phyloP scores from a whole-genome alignment of 2,329 filamentous ascomycete species.

The Venturia carpophila region DNA sequence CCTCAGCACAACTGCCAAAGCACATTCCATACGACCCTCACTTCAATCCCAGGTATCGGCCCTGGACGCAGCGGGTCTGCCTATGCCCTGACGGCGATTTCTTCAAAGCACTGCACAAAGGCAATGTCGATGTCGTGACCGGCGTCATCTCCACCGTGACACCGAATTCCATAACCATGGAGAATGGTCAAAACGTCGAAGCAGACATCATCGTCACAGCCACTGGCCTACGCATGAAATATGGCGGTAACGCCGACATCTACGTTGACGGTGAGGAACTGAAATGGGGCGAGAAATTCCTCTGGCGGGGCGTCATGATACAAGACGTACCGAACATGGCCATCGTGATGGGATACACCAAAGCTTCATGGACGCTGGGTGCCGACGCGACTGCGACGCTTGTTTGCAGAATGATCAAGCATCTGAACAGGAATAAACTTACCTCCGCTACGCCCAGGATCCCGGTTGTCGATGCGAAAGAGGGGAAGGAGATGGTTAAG shows the following conservation, averaged over 20 bases:
- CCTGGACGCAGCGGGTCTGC: constrained; percentile 67
- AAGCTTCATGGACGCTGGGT: constrained; percentile 55
- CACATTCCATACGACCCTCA: constrained; percentile 35
- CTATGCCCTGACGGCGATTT: constrained; percentile 56
- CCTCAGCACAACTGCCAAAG: constrained; percentile 45
- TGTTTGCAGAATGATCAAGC: constrained; percentile 43
- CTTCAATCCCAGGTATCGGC: constrained; percentile 42
- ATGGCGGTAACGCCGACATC: constrained; percentile 47
- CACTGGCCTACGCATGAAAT: constrained; percentile 51
- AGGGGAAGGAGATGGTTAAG: constrained; percentile 25
- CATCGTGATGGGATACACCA: constrained; percentile 53
- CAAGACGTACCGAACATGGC: constrained; percentile 54
- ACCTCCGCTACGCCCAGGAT: constrained; percentile 39
- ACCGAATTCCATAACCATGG: constrained; percentile 35
- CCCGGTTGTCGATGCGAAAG: constrained; percentile 16
- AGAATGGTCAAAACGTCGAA: constrained; percentile 34
- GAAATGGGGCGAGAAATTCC: constrained; percentile 42
- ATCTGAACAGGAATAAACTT: constrained; percentile 40
- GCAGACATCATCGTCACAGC: constrained; percentile 59
- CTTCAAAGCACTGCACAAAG: constrained; percentile 45
- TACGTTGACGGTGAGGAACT: constrained; percentile 44
- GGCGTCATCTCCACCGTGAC: constrained; percentile 47
- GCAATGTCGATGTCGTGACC: constrained; percentile 47
- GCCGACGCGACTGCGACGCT: constrained; percentile 47
- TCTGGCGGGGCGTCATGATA: constrained; percentile 56